phyloP scores from a whole-genome alignment of 495 filamentous ascomycete genomes.

The Astrothelium subdiscretum region DNA sequence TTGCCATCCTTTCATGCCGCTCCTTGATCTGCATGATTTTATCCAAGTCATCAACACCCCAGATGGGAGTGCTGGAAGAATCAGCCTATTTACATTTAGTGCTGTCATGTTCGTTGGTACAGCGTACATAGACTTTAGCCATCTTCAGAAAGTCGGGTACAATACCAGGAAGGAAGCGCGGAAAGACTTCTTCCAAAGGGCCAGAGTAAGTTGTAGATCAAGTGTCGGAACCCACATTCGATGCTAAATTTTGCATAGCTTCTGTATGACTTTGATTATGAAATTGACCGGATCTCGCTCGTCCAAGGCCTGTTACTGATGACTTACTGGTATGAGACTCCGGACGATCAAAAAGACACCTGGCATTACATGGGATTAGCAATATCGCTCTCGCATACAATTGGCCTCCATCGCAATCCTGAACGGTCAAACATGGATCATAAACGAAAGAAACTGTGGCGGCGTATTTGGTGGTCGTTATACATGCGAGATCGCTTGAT shows the following conservation, averaged over 20 bases:
- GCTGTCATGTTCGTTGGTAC: constrained; percentile 72
- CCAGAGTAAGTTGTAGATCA: constrained; percentile 45
- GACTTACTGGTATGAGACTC: constrained; percentile 87
- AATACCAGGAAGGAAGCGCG: constrained; percentile 55
- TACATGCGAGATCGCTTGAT: constrained; percentile 85
- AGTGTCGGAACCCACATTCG: not conserved
- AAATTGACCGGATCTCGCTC: constrained; percentile 63
- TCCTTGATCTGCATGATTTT: constrained; percentile 63
- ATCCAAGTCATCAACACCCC: constrained; percentile 50
- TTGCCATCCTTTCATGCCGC: constrained; percentile 76
- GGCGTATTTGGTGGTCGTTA: constrained; percentile 88
- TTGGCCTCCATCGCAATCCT: constrained; percentile 73
- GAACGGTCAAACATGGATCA: constrained; percentile 59
- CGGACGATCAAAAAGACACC: constrained; percentile 80
- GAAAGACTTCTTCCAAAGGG: constrained; percentile 64
- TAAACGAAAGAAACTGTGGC: constrained; percentile 66
- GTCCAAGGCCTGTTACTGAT: constrained; percentile 73
- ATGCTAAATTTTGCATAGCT: constrained; percentile 23
- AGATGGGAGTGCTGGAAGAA: constrained; percentile 48
- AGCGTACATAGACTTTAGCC: constrained; percentile 60
- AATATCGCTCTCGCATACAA: constrained; percentile 70
- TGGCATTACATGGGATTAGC: constrained; percentile 91
- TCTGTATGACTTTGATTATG: constrained; percentile 77
- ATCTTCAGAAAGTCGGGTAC: constrained; percentile 58
- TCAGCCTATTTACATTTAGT: constrained; percentile 67